Evolutionary conservation across 768 basidiomycete species (phyloP).

Genomic region (Sistotremastrum niveocremeum): DNA sequence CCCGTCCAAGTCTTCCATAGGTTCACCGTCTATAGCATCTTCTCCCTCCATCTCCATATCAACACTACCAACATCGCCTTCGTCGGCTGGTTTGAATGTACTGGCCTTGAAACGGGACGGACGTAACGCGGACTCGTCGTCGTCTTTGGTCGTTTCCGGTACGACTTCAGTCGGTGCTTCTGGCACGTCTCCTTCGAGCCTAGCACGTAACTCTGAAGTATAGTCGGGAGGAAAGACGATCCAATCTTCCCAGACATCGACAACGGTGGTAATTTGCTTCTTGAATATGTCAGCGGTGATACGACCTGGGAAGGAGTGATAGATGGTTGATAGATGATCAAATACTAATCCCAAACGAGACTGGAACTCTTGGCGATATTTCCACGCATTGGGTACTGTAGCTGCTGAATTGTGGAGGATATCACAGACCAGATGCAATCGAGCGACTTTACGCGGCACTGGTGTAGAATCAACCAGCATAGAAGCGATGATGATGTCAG

Average conservation of each 20-base stretch:
- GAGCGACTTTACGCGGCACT: constrained; percentile 93
- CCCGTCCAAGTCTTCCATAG: constrained; percentile 36
- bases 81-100: constrained; percentile 58
- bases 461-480: constrained; percentile 84
- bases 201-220: constrained; percentile 52
- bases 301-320: constrained; percentile 89
- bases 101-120: constrained; percentile 64
- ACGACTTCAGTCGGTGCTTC: constrained; percentile 8
- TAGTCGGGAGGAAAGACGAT: constrained; percentile 89
- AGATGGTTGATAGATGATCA: constrained; percentile 87
- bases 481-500: constrained; percentile 82
- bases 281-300: constrained; percentile 96
- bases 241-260: constrained; percentile 98
- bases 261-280: constrained; percentile 74
- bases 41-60: constrained; percentile 28
- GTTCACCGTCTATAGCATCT: constrained; percentile 32
- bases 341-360: constrained; percentile 84
- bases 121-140: constrained; percentile 21
- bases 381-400: constrained; percentile 91
- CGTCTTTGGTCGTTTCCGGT: constrained; percentile 13
- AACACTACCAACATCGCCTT: constrained; percentile 27
- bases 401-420: constrained; percentile 96
- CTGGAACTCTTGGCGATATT: constrained; percentile 91
- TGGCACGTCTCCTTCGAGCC: constrained; percentile 51
- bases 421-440: constrained; percentile 91